Evolutionary conservation across 306 rosid species (phyloP).

Genomic region (Prunus mira): DNA sequence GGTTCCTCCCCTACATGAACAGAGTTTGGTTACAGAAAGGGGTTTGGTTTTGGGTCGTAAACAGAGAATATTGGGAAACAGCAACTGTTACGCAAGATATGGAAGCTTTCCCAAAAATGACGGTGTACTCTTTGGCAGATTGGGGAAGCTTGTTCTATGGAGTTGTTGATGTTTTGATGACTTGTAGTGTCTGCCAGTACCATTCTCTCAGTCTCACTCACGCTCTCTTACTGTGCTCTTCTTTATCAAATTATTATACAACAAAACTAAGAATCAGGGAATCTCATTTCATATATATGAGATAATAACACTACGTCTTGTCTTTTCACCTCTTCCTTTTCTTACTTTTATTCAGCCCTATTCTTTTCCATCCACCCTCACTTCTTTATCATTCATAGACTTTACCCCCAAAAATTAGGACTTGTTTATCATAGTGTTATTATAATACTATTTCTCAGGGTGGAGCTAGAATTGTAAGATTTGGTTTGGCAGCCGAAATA

Average conservation of each 20-base stretch:
- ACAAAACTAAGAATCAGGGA: too few relatives aligned
- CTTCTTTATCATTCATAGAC: too few relatives aligned
- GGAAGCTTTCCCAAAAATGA: neutral
- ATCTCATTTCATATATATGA: too few relatives aligned
- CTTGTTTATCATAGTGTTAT: too few relatives aligned
- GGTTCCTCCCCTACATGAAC: neutral
- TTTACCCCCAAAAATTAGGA: too few relatives aligned
- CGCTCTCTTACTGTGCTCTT: neutral
- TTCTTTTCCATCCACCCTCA: too few relatives aligned
- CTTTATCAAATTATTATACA: neutral
- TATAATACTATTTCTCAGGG: too few relatives aligned
- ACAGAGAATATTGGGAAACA: neutral
- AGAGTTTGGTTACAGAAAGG: neutral
- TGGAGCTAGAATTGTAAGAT: too few relatives aligned
- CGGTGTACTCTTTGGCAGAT: conserved; percentile 2
- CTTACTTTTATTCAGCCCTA: too few relatives aligned
- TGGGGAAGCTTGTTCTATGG: conserved; percentile 9
- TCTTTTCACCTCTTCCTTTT: too few relatives aligned
- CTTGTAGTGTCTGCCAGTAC: conserved; percentile 14
- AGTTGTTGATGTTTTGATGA: conserved; percentile 31
- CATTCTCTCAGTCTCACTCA: conserved; percentile 10
- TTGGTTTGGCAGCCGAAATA: too few relatives aligned
- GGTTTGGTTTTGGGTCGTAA: neutral
- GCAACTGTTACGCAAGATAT: neutral
- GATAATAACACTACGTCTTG: too few relatives aligned